Percentiles rank a stretch among this genome's conserved stretches.
Evolutionary conservation across 345 rosid species (phyloP).

Genomic region (Hirschfeldia incana): DNA sequence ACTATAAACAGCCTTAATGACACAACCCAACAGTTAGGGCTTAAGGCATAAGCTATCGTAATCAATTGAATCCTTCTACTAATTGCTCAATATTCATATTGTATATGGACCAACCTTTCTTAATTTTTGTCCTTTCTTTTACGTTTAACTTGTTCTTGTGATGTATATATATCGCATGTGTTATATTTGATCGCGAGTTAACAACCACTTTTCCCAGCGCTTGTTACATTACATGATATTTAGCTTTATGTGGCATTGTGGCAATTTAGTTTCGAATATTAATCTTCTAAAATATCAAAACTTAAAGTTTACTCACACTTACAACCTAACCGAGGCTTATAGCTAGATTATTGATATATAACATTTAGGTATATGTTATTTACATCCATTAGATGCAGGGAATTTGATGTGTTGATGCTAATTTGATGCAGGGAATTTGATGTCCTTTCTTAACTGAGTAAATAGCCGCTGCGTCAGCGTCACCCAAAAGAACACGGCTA

Average conservation of each 20-base stretch:
- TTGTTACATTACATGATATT: conserved; percentile 22
- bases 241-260: conserved; percentile 3
- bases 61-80: conserved; percentile 19
- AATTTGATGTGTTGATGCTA: not conserved
- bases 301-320: not conserved
- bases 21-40: conserved; percentile 31
- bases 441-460: too few species aligned
- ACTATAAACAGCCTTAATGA: conserved; percentile 23
- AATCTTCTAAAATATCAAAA: not conserved
- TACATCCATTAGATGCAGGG: not conserved
- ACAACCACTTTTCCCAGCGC: conserved; percentile 41
- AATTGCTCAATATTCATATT: conserved; percentile 22
- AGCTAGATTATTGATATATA: not conserved
- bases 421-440: not conserved
- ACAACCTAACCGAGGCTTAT: not conserved
- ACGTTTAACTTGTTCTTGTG: conserved; percentile 17
- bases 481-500: too few species aligned
- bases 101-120: conserved; percentile 30
- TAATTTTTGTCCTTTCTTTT: conserved; percentile 22
- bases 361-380: not conserved
- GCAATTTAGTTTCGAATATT: conserved; percentile 1
- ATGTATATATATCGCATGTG: conserved; percentile 9
- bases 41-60: not conserved
- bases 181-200: conserved; percentile 33
- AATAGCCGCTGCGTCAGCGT: too few species aligned